phyloP scores from a whole-genome alignment of 1,284 basidiomycete genomes.

The Cryptococcus sp. region DNA sequence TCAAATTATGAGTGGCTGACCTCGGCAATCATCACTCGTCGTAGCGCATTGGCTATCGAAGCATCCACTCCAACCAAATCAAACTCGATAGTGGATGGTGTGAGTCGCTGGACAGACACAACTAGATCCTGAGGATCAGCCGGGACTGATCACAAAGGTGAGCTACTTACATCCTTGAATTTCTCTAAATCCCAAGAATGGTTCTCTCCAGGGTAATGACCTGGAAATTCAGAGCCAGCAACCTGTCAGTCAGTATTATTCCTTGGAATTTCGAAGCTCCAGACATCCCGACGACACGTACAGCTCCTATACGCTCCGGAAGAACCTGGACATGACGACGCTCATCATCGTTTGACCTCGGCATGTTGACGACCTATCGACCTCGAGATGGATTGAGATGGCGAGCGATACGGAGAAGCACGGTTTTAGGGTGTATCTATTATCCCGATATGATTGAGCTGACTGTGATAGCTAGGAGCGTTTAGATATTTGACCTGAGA shows the following conservation, averaged over 20 bases:
- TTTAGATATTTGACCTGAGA: no score
- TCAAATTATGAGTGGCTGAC: slow-evolving; percentile 52
- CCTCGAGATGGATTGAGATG: neutral
- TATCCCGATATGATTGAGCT: no score
- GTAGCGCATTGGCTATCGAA: slow-evolving; percentile 89
- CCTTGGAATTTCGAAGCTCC: neutral
- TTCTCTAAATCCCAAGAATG: slow-evolving; percentile 71
- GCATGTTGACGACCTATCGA: slow-evolving; percentile 8
- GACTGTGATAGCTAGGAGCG: no score
- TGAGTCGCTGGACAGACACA: slow-evolving; percentile 71
- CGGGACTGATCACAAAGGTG: slow-evolving; percentile 26
- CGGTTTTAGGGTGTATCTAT: no score
- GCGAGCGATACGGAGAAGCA: no score
- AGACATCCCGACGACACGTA: slow-evolving; percentile 17
- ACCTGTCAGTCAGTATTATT: slow-evolving; percentile 51
- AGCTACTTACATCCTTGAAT: slow-evolving; percentile 65
- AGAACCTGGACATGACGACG: slow-evolving; percentile 58
- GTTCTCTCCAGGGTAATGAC: slow-evolving; percentile 76
- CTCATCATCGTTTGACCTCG: slow-evolving; percentile 32
- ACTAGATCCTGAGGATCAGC: slow-evolving; percentile 58
- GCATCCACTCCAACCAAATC: slow-evolving; percentile 96
- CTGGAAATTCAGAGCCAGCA: slow-evolving; percentile 80
- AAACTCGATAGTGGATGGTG: slow-evolving; percentile 81
- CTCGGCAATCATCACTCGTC: slow-evolving; percentile 90
- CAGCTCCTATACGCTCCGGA: slow-evolving; percentile 65